Percentiles rank a stretch among this genome's conserved stretches.
phyloP scores from a whole-genome alignment of 805 yeast genomes.

The Wickerhamomyces strasburgensis region DNA sequence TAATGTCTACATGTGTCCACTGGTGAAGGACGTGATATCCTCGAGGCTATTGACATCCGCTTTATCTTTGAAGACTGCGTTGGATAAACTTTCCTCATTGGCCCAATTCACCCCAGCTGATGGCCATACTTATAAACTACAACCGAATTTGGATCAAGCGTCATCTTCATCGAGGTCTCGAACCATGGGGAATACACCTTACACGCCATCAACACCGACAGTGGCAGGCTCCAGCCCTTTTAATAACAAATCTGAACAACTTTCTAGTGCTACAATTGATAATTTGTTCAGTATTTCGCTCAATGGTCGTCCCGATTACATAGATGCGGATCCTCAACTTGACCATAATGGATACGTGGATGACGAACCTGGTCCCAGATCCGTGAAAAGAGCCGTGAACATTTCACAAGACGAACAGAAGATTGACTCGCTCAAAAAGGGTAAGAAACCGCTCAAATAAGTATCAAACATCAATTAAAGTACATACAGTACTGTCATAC shows the following conservation, averaged over 20 bases:
- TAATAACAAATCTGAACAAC: constrained; percentile 7
- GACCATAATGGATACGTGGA: constrained; percentile 7
- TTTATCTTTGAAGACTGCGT: constrained; percentile 38
- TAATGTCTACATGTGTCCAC: constrained; percentile 87
- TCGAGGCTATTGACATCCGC: constrained; percentile 46
- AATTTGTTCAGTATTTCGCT: constrained; percentile 23
- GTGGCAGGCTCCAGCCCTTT: constrained; percentile 6
- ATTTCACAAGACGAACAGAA: constrained; percentile 12
- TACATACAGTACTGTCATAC: too few species aligned
- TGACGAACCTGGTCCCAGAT: constrained; percentile 5
- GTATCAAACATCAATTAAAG: not conserved
- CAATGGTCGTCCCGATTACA: constrained; percentile 15
- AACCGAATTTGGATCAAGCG: constrained; percentile 9
- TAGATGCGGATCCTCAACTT: too few species aligned
- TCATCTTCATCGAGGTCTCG: constrained; percentile 18
- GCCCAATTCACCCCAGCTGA: constrained; percentile 55
- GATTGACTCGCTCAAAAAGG: constrained; percentile 14
- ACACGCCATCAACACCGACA: constrained; percentile 22
- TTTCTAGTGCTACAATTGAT: constrained; percentile 22
- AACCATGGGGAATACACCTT: constrained; percentile 24
- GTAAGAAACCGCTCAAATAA: constrained; percentile 8
- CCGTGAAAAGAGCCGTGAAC: constrained; percentile 8
- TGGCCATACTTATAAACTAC: constrained; percentile 45
- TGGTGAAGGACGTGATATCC: constrained; percentile 63
- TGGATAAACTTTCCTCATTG: constrained; percentile 41